phyloP scores from a whole-genome alignment of 169 alveolate genomes.

The Amoebophrya sp. region DNA sequence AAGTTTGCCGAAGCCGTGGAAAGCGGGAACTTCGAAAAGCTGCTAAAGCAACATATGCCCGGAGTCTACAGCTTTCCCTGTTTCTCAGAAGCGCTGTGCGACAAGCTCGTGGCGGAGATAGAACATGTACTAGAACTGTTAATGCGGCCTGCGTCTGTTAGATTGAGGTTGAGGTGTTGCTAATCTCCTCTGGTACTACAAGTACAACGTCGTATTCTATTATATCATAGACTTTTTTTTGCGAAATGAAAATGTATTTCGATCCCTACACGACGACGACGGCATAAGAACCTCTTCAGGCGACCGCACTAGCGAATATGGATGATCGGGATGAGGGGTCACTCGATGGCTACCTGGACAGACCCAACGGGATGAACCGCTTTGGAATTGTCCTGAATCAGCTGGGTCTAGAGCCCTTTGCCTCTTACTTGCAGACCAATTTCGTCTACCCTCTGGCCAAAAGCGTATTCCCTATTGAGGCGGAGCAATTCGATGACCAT shows the following conservation, averaged over 20 bases:
- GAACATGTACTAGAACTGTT: no score
- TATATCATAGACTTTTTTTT: no score
- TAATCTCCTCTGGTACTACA: no score
- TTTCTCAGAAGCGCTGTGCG: background rate
- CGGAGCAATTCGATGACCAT: conserved; percentile 38
- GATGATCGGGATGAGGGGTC: background rate
- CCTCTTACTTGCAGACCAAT: background rate
- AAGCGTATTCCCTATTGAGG: conserved; percentile 34
- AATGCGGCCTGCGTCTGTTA: no score
- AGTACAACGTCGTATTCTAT: no score
- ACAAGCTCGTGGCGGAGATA: background rate
- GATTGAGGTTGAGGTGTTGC: no score
- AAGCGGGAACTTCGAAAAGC: background rate
- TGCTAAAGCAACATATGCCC: background rate
- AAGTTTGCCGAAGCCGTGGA: background rate
- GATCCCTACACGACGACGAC: no score
- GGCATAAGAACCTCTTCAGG: no score
- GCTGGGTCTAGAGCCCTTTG: conserved; percentile 44
- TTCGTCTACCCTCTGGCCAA: conserved; percentile 28
- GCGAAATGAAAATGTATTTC: no score
- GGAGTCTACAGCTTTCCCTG: background rate
- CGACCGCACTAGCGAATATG: background rate
- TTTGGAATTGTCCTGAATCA: conserved; percentile 45
- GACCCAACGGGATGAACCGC: conserved; percentile 35
- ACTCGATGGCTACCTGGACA: background rate